These are phyloP conservation scores for Pestalotiopsis sp. DNA, from an alignment of 2,329 filamentous ascomycete species.

Conservation along the genomic window DNA sequence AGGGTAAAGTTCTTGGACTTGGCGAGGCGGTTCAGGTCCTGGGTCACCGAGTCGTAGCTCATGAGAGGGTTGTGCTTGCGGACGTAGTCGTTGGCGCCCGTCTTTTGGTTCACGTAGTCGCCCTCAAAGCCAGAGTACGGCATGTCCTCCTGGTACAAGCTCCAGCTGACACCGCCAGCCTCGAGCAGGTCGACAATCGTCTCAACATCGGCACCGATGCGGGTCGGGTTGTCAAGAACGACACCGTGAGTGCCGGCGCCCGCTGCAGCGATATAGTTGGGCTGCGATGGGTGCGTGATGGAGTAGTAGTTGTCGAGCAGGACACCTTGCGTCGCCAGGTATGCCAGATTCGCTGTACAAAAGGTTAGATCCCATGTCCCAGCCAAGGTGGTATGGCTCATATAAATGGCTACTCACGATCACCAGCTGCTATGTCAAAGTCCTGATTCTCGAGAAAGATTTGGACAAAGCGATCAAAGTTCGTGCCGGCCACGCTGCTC, in stretches of 20 bases:
- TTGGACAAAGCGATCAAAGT: conserved; percentile 61
- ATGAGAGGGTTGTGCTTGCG: conserved; percentile 61
- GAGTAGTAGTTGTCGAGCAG: conserved; percentile 55
- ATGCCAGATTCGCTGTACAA: conserved; percentile 41
- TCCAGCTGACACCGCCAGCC: conserved; percentile 49
- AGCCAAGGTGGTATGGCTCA: background rate
- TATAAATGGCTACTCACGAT: conserved; percentile 33
- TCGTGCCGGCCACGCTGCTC: conserved; percentile 53
- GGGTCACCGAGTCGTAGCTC: conserved; percentile 32
- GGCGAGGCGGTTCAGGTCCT: conserved; percentile 28
- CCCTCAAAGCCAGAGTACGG: conserved; percentile 51
- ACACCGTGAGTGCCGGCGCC: conserved; percentile 45
- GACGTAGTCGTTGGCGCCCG: conserved; percentile 60
- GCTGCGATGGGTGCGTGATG: conserved; percentile 60
- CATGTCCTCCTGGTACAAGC: conserved; percentile 57
- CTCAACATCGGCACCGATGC: too few species aligned
- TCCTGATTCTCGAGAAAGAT: conserved; percentile 67
- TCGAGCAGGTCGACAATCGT: conserved; percentile 54
- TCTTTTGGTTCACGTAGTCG: conserved; percentile 55
- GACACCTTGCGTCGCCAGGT: conserved; percentile 56
- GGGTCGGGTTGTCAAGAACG: conserved; percentile 41
- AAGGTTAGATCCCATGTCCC: background rate
- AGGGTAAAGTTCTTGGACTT: conserved; percentile 34
- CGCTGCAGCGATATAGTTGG: conserved; percentile 57
- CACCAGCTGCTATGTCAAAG: conserved; percentile 52